Conservation (phyloP, 2,329 filamentous ascomycete genomes). For the Cadophora sp. region DNA sequence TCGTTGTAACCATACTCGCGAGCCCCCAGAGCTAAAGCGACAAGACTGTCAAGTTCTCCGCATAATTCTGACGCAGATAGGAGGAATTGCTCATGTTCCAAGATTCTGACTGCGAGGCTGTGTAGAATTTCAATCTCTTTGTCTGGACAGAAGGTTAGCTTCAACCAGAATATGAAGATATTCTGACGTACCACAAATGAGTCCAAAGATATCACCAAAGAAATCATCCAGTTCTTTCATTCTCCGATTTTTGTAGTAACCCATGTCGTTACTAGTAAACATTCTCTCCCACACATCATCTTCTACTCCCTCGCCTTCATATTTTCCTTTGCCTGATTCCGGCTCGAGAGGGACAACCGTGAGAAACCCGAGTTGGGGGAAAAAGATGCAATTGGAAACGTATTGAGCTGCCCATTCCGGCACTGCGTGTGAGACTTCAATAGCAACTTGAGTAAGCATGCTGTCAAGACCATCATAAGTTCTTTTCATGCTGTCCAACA, state of each 20-base stretch:
- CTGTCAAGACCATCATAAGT: constrained; percentile 79
- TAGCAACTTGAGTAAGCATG: constrained; percentile 72
- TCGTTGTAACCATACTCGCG: constrained; percentile 72
- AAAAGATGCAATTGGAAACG: constrained; percentile 81
- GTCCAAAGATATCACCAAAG: constrained; percentile 84
- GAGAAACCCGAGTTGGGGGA: constrained; percentile 91
- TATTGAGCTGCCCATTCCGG: constrained; percentile 62
- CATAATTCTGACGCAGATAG: constrained; percentile 76
- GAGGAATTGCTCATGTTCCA: constrained; percentile 72
- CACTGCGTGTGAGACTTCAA: constrained; percentile 66
- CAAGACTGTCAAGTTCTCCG: constrained; percentile 84
- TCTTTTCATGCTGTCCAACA: constrained; percentile 80
- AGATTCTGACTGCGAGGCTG: constrained; percentile 71
- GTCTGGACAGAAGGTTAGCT: constrained; percentile 56
- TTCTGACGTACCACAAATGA: constrained; percentile 73
- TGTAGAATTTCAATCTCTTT: constrained; percentile 90
- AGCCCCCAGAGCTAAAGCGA: constrained; percentile 82
- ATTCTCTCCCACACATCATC: constrained; percentile 76
- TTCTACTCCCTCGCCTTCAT: constrained; percentile 62
- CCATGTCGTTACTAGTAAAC: constrained; percentile 73
- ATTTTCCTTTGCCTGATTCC: constrained; percentile 63
- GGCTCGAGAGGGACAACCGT: constrained; percentile 73
- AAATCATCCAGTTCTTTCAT: constrained; percentile 83
- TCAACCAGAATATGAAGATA: not conserved
- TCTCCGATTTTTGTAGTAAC: constrained; percentile 85